A percentile compares a stretch with the other conserved stretches of the same genome.
Conservation (phyloP, 495 filamentous ascomycete species). For the Apodospora peruviana region DNA sequence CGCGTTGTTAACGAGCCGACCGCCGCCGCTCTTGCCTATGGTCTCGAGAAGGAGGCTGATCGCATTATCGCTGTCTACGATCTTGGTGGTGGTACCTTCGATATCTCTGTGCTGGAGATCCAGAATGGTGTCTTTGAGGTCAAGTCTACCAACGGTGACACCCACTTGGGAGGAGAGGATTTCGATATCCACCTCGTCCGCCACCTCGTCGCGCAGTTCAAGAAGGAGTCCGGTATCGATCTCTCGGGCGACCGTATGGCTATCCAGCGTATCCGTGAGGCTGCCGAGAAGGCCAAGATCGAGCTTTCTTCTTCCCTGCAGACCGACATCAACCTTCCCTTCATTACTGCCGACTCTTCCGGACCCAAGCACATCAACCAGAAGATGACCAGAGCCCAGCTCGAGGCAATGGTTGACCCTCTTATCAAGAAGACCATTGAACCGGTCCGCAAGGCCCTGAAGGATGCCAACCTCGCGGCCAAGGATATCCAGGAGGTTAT, state of each 20-base stretch:
- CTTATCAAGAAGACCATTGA: conserved; percentile 82
- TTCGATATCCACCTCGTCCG: conserved; percentile 97
- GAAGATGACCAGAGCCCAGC: conserved; percentile 88
- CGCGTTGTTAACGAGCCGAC: conserved; percentile 97
- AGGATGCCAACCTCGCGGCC: conserved; percentile 90
- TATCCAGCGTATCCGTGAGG: conserved; percentile 98
- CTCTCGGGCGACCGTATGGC: conserved; percentile 94
- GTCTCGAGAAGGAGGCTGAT: conserved; percentile 89
- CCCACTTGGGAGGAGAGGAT: conserved; percentile 95
- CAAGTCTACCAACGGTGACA: conserved; percentile 98
- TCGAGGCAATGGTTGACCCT: conserved; percentile 89
- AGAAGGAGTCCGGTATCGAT: conserved; percentile 91
- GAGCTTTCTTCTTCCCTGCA: conserved; percentile 94
- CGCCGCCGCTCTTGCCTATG: conserved; percentile 90
- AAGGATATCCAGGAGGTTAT: conserved; percentile 99
- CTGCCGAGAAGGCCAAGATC: conserved; percentile 99
- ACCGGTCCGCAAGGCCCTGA: conserved; percentile 93
- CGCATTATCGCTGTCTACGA: conserved; percentile 93
- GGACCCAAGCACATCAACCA: conserved; percentile 97
- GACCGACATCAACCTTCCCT: conserved; percentile 97
- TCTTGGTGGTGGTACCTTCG: conserved; percentile 97
- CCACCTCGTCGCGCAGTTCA: conserved; percentile 91
- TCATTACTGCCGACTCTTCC: conserved; percentile 93
- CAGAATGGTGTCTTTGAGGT: conserved; percentile 98
- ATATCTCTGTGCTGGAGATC: conserved; percentile 96